These are phyloP conservation scores for Tinospora cordifolia DNA, from an alignment of 164 flowering plant species.

Conservation along the genomic window DNA sequence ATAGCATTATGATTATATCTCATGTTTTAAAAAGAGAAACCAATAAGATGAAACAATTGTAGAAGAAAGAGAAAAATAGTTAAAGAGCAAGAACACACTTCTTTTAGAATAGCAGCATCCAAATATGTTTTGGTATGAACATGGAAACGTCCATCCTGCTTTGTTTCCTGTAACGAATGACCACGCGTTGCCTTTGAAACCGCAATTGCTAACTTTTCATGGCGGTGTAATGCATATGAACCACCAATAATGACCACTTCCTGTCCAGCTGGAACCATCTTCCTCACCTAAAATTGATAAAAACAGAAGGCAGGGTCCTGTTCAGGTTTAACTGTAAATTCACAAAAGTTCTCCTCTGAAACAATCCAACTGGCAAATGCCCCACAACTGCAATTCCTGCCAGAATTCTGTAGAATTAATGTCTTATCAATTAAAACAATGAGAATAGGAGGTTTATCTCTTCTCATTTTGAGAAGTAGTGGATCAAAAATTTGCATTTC, in stretches of 20 bases:
- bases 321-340: neutral
- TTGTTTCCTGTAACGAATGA: conserved; percentile 94
- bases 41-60: no score
- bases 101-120: conserved; percentile 94
- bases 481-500: neutral
- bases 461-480: neutral
- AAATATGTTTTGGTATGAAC: conserved; percentile 85
- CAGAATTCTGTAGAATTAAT: neutral
- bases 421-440: neutral
- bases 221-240: conserved; percentile 70
- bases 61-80: conserved; percentile 4
- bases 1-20: neutral
- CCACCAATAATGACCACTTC: conserved; percentile 90
- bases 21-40: conserved; percentile 1
- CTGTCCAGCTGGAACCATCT: conserved; percentile 79
- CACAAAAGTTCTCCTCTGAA: neutral
- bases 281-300: conserved; percentile 54
- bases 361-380: neutral
- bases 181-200: conserved; percentile 94
- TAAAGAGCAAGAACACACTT: conserved; percentile 45
- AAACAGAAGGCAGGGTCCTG: neutral
- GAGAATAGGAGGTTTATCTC: neutral
- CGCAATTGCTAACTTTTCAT: conserved; percentile 94
- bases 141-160: conserved; percentile 94
- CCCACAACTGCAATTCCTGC: neutral